Conservation (phyloP, 2,329 filamentous ascomycete genomes). For the Periconia sp. region DNA sequence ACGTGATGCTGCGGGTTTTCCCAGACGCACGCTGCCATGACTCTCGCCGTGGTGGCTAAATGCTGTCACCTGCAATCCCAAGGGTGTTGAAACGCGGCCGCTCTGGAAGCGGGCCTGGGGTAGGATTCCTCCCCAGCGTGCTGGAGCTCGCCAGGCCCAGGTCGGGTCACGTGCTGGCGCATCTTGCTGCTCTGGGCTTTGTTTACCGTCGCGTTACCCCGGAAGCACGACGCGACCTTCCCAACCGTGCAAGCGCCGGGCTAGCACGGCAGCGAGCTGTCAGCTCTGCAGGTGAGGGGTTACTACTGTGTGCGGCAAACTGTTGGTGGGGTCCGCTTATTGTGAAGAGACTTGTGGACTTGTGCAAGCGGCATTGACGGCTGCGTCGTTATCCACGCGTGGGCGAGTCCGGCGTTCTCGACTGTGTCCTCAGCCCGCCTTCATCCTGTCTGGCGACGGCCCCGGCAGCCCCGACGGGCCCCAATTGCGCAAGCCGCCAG, state of each 20-base stretch:
- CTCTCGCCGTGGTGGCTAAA: slow-evolving; percentile 4
- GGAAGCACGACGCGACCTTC: slow-evolving; percentile 36
- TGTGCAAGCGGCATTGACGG: too few species aligned
- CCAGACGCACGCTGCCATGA: background rate
- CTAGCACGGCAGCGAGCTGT: slow-evolving; percentile 33
- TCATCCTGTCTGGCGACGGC: slow-evolving; percentile 29
- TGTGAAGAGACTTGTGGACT: too few species aligned
- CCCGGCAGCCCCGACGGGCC: slow-evolving; percentile 33
- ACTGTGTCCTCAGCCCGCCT: slow-evolving; percentile 3
- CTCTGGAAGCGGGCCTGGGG: slow-evolving; percentile 33
- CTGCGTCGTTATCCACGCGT: slow-evolving; percentile 14
- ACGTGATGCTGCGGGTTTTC: too few species aligned
- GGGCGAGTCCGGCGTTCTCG: slow-evolving; percentile 13
- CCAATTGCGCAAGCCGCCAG: slow-evolving; percentile 26
- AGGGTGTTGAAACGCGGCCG: slow-evolving; percentile 38
- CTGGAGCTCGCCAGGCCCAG: slow-evolving; percentile 15
- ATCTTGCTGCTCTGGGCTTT: slow-evolving; percentile 33
- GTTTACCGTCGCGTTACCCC: slow-evolving; percentile 45
- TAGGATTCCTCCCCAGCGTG: slow-evolving; percentile 25
- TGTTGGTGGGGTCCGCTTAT: slow-evolving; percentile 41
- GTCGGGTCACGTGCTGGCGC: slow-evolving; percentile 42
- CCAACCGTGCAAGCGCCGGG: slow-evolving; percentile 35
- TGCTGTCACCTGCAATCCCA: slow-evolving; percentile 19
- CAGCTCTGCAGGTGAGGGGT: slow-evolving; percentile 41
- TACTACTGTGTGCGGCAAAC: too few species aligned